A percentile compares a stretch with the other conserved stretches of the same genome.
Evolutionary conservation across 805 yeast species (phyloP).

Genomic region (Priceomyces carsonii): DNA sequence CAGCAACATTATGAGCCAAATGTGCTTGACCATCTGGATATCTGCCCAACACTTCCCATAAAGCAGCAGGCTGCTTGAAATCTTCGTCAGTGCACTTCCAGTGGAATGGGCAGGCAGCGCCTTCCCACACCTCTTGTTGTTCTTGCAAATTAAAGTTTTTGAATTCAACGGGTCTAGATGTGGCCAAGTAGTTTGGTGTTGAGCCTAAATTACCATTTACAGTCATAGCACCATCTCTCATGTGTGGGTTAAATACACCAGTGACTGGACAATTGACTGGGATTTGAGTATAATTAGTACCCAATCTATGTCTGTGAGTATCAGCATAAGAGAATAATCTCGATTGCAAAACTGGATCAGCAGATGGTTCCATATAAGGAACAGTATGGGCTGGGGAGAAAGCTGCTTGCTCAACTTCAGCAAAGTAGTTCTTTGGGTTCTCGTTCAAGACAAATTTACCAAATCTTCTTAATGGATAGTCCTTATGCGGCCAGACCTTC

Average conservation of each 20-base stretch:
- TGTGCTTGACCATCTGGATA: slow-evolving; percentile 82
- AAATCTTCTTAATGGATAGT: slow-evolving; percentile 83
- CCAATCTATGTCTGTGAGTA: slow-evolving; percentile 76
- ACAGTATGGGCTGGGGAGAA: slow-evolving; percentile 74
- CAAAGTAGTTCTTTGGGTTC: slow-evolving; percentile 84
- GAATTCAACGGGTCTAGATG: slow-evolving; percentile 54
- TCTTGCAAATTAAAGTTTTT: slow-evolving; percentile 50
- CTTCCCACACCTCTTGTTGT: slow-evolving; percentile 79
- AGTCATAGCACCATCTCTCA: slow-evolving; percentile 79
- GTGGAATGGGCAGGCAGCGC: slow-evolving; percentile 82
- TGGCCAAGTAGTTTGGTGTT: slow-evolving; percentile 71
- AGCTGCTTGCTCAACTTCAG: slow-evolving; percentile 63
- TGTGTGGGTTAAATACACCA: slow-evolving; percentile 59
- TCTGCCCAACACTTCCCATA: slow-evolving; percentile 77
- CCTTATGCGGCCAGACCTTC: slow-evolving; percentile 87
- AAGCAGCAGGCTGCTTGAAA: slow-evolving; percentile 71
- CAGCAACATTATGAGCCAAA: slow-evolving; percentile 81
- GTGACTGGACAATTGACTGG: slow-evolving; percentile 85
- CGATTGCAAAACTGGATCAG: slow-evolving; percentile 76
- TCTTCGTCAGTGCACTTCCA: slow-evolving; percentile 79
- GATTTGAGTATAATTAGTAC: slow-evolving; percentile 73
- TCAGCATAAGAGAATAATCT: slow-evolving; percentile 76
- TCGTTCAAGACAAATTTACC: slow-evolving; percentile 79
- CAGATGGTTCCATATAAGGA: slow-evolving; percentile 74
- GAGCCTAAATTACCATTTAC: slow-evolving; percentile 67